These are phyloP conservation scores for Colletotrichum lini DNA, from an alignment of 2,329 filamentous ascomycete species.

Conservation along the genomic window DNA sequence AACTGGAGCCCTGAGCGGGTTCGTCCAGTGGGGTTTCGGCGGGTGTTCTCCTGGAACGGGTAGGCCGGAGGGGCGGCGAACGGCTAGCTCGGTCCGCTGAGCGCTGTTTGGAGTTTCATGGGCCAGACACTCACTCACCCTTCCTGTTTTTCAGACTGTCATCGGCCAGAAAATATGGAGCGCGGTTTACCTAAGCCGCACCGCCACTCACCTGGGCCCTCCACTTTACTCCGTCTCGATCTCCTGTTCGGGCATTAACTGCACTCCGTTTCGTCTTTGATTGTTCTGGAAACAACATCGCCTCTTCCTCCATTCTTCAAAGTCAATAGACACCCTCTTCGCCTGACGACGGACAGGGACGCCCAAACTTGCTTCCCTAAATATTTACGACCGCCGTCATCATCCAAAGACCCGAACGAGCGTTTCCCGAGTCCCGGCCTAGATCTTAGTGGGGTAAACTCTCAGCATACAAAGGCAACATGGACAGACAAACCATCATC, in stretches of 20 bases:
- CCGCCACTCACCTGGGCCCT: conserved; percentile 36
- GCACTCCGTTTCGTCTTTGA: conserved; percentile 26
- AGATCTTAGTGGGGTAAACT: conserved; percentile 13
- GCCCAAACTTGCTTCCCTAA: no score
- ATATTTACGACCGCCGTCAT: not conserved
- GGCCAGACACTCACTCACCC: conserved; percentile 22
- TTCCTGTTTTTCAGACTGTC: conserved; percentile 26
- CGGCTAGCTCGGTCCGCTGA: conserved; percentile 35
- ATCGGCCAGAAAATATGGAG: conserved; percentile 7
- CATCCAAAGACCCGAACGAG: not conserved
- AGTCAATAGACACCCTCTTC: not conserved
- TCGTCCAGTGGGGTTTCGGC: conserved; percentile 27
- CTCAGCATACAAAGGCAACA: conserved; percentile 41
- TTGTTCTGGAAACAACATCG: conserved; percentile 39
- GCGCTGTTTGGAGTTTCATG: conserved; percentile 37
- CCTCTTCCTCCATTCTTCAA: conserved; percentile 15
- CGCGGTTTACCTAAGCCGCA: conserved; percentile 36
- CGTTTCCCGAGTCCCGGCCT: conserved; percentile 5
- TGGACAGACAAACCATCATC: conserved; percentile 71
- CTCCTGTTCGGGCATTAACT: conserved; percentile 31
- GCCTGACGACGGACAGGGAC: conserved; percentile 6
- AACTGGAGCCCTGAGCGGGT: conserved; percentile 31
- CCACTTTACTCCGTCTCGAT: conserved; percentile 35
- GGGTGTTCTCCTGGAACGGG: conserved; percentile 21
- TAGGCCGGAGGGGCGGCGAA: not conserved